These are phyloP conservation scores for Oryza punctata DNA, from an alignment of 176 grass and related monocot genomes.

Conservation along the genomic window DNA sequence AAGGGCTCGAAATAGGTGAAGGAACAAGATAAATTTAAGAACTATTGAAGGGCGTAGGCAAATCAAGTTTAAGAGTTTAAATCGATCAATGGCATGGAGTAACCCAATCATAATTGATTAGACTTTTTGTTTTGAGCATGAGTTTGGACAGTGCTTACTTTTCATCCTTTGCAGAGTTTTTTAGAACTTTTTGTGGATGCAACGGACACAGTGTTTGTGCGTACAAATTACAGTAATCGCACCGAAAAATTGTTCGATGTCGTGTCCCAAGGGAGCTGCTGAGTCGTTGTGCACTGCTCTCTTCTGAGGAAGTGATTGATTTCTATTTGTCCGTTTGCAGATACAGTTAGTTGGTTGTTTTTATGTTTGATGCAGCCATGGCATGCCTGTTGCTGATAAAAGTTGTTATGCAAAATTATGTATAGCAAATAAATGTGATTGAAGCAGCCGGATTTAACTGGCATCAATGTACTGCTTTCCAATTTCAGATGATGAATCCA, in stretches of 20 bases:
- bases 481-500: neutral
- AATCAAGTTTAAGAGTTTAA: neutral
- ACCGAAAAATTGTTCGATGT: neutral
- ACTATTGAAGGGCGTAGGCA: too few species aligned
- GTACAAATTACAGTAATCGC: neutral
- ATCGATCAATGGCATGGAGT: neutral
- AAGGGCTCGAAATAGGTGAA: too few species aligned
- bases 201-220: neutral
- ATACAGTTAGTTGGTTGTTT: neutral
- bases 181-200: neutral
- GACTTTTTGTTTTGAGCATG: neutral
- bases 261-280: neutral
- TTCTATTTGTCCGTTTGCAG: neutral
- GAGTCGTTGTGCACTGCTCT: neutral
- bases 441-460: neutral
- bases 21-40: too few species aligned
- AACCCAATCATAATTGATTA: neutral
- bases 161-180: neutral
- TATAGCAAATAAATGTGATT: neutral
- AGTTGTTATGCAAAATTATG: neutral
- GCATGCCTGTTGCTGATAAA: slow-evolving; percentile 1
- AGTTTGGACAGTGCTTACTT: neutral
- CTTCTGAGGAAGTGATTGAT: neutral
- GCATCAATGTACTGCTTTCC: neutral
- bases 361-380: neutral